Percentiles rank a stretch among this genome's conserved stretches.
Conservation (phyloP, 306 rosid genomes). For the Dalbergia oliveri region DNA sequence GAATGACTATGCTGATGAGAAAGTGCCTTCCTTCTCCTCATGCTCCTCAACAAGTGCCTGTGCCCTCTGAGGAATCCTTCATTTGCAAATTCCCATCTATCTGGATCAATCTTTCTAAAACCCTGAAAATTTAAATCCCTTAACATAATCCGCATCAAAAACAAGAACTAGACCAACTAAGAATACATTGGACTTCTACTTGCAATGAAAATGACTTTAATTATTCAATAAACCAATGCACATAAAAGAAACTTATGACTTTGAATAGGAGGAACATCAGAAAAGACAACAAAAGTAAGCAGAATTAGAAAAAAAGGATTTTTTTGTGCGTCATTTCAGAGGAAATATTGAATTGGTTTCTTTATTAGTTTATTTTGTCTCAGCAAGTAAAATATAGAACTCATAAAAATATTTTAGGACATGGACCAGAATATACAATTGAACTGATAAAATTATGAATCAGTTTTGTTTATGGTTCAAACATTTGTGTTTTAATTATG, state of each 20-base stretch:
- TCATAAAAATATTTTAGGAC: neutral
- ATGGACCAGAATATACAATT: neutral
- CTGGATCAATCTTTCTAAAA: constrained; percentile 82
- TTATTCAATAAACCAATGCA: neutral
- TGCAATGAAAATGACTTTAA: neutral
- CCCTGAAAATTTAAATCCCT: constrained; percentile 66
- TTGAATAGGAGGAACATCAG: neutral
- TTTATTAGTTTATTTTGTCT: neutral
- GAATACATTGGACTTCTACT: constrained; percentile 3
- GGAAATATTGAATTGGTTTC: neutral
- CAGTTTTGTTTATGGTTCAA: neutral
- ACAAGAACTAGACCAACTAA: neutral
- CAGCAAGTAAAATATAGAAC: neutral
- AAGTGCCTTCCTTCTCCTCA: constrained; percentile 69
- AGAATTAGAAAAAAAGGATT: neutral
- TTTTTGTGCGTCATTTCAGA: neutral
- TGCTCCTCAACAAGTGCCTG: constrained; percentile 68
- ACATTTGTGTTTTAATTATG: neutral
- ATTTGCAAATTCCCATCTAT: constrained; percentile 88
- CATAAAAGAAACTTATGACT: neutral
- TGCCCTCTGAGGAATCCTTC: constrained; percentile 81
- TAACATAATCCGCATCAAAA: constrained; percentile 7
- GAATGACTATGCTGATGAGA: constrained; percentile 50
- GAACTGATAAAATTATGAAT: neutral
- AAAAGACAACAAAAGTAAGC: neutral